These are phyloP conservation scores for Fusarium transvaalense DNA, from an alignment of 2,329 filamentous ascomycete species.

Conservation along the genomic window DNA sequence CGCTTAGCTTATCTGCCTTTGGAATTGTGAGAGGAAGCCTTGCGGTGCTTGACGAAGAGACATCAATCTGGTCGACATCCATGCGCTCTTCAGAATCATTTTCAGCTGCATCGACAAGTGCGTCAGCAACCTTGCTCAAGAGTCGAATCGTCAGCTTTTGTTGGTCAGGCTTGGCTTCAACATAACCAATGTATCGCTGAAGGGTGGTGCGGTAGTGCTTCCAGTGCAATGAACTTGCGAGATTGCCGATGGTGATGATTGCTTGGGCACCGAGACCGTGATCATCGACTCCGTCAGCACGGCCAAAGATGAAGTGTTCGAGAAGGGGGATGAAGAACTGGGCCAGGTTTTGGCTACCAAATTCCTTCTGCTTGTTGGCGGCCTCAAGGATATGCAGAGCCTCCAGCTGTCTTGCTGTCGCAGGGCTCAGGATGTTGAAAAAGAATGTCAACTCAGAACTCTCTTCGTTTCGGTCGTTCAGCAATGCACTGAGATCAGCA, in stretches of 20 bases:
- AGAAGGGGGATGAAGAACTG: constrained; percentile 91
- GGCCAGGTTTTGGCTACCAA: constrained; percentile 82
- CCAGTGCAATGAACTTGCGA: constrained; percentile 87
- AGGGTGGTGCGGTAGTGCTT: constrained; percentile 88
- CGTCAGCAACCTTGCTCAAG: constrained; percentile 83
- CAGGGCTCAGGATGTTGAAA: constrained; percentile 90
- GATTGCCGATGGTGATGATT: constrained; percentile 79
- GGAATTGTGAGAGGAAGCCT: constrained; percentile 76
- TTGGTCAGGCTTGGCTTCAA: constrained; percentile 82
- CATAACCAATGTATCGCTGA: constrained; percentile 84
- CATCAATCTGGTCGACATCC: constrained; percentile 56
- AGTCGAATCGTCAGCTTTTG: constrained; percentile 89
- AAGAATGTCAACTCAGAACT: constrained; percentile 80
- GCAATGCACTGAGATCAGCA: constrained; percentile 78
- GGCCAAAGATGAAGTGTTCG: constrained; percentile 93
- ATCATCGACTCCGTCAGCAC: constrained; percentile 78
- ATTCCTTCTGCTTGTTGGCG: constrained; percentile 71
- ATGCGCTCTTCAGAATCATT: constrained; percentile 55
- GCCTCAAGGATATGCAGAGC: constrained; percentile 82
- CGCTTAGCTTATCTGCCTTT: constrained; percentile 72
- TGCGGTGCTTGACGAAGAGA: constrained; percentile 46
- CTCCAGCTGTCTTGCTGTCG: constrained; percentile 85
- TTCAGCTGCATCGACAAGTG: constrained; percentile 71
- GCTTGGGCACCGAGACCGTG: constrained; percentile 90
- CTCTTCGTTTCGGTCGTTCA: constrained; percentile 74